Base-by-base conservation (phyloP, 192 early-diverging fungal species). In the Martensiomyces pterosporus region DNA sequence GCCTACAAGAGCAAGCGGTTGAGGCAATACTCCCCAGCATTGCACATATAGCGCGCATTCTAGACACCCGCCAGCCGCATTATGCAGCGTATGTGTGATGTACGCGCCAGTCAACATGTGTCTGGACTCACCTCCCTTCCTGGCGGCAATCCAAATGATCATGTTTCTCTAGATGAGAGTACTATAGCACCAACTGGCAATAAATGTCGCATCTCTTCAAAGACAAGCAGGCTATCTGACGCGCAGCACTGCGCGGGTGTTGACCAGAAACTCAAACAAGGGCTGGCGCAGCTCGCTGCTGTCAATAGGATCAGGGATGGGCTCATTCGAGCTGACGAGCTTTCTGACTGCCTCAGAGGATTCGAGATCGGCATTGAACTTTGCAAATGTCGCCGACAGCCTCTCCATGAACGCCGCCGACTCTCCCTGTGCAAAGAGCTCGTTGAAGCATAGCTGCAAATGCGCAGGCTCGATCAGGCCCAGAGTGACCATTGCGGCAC, bases 211-310 rank as follows among this genome's bases (percentile, higher is more conserved):
- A n/a, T n/a, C n/a, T n/a, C n/a, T n/a, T n/a, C n/a, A n/a, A n/a
- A n/a, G n/a, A n/a, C n/a, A n/a, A n/a, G n/a, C n/a, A 15, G 15
- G 41, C 34, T 57, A 73, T 42, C 58, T 73, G 29, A 65, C 50
- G 9, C 63, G 69, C 33, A 73, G 37, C 3, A 73, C 55, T 4
- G 69, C 69, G 13, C 69, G 69, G 3, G 69, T 43, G 21, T 52
- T 65, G 18, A 73, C 54, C 29, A 73, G 43, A 19, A 73, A 73
- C 46, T 73, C 69, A 61, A 73, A 65, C 37, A 73, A 43, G 3
- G 69, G 62, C 46, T 73, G 69, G 14, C 69, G 62, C 47, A 73
- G 35, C 22, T 50, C 19, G 5, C 44, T 42, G n/a, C 69, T 41
- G 41, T 73, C 63, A 13, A 73, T 73, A 3, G 69, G 37, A 7